A percentile compares a stretch with the other conserved stretches of the same genome.
Evolutionary conservation across 768 basidiomycete genomes (phyloP).

Genomic region (Sutorius australiensis): DNA sequence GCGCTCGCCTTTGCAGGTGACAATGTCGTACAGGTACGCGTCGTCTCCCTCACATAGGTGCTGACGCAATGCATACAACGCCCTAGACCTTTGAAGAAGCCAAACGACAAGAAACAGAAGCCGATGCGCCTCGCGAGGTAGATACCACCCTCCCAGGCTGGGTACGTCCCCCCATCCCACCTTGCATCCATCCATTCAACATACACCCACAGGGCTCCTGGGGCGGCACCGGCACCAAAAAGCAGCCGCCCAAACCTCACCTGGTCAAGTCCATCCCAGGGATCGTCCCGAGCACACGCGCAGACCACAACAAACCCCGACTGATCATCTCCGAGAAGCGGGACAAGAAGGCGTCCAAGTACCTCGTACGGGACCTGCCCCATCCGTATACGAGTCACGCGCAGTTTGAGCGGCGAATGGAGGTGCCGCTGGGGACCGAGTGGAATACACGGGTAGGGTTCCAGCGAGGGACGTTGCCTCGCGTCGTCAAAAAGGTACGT

Average conservation of each 20-base stretch:
- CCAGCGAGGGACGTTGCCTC: constrained; percentile 80
- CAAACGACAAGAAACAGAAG: constrained; percentile 78
- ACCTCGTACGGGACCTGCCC: constrained; percentile 86
- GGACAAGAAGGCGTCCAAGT: constrained; percentile 91
- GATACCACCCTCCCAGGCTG: constrained; percentile 94
- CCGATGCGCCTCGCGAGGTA: constrained; percentile 82
- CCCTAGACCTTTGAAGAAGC: constrained; percentile 78
- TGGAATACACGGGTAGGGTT: constrained; percentile 90
- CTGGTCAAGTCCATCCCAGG: constrained; percentile 82
- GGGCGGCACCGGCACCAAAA: constrained; percentile 76
- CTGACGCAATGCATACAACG: not conserved
- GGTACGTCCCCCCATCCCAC: constrained; percentile 47
- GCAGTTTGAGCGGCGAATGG: constrained; percentile 86
- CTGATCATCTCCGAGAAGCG: constrained; percentile 95
- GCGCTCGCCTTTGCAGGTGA: constrained; percentile 96
- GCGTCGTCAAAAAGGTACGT: constrained; percentile 79
- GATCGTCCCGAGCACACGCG: constrained; percentile 71
- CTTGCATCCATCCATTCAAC: not conserved
- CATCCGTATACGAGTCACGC: constrained; percentile 92
- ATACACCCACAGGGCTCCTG: constrained; percentile 69
- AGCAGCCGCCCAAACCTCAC: constrained; percentile 57
- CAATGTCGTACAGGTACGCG: constrained; percentile 81
- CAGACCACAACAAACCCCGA: constrained; percentile 80
- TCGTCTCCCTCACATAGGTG: too few relatives aligned
- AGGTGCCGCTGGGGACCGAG: constrained; percentile 78